These are phyloP conservation scores for Colletotrichum liriopes DNA, from an alignment of 2,329 filamentous ascomycete species.

Conservation along the genomic window DNA sequence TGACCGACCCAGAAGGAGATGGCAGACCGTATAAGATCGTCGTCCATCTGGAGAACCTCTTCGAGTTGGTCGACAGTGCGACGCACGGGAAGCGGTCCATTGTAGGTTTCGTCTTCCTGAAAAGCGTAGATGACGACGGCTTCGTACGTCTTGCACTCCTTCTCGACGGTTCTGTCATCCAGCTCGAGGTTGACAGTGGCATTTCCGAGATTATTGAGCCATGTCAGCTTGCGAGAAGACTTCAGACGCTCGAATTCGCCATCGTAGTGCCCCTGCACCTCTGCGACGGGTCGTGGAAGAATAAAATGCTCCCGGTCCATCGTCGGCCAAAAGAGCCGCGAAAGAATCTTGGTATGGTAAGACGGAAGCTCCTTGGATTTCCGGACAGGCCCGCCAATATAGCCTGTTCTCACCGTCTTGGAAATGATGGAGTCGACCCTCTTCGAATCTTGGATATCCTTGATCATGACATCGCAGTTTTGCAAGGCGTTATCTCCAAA, in stretches of 20 bases:
- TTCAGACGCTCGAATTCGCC: conserved; percentile 85
- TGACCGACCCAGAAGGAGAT: conserved; percentile 81
- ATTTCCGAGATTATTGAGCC: conserved; percentile 87
- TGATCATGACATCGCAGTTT: conserved; percentile 97
- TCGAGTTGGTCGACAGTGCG: conserved; percentile 70
- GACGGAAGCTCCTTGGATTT: conserved; percentile 51
- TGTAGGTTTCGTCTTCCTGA: conserved; percentile 62
- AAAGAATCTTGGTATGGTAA: conserved; percentile 88
- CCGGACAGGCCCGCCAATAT: conserved; percentile 43
- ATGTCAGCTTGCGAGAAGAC: conserved; percentile 86
- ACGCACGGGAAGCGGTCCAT: conserved; percentile 51
- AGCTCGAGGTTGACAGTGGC: conserved; percentile 87
- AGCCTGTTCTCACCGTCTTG: conserved; percentile 51
- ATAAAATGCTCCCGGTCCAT: conserved; percentile 79
- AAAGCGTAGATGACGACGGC: conserved; percentile 92
- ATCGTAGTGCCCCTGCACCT: conserved; percentile 80
- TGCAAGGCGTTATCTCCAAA: conserved; percentile 91
- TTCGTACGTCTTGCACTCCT: conserved; percentile 87
- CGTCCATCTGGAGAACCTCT: conserved; percentile 78
- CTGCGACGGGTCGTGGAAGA: conserved; percentile 71
- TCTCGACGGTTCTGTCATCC: conserved; percentile 81
- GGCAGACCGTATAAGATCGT: conserved; percentile 77
- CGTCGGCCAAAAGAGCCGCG: conserved; percentile 93
- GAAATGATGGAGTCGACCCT: conserved; percentile 80
- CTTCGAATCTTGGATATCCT: conserved; percentile 88